Percentiles rank a stretch among this genome's conserved stretches.
Conservation (phyloP, 2,329 filamentous ascomycete species). For the Trichophyton simii region DNA sequence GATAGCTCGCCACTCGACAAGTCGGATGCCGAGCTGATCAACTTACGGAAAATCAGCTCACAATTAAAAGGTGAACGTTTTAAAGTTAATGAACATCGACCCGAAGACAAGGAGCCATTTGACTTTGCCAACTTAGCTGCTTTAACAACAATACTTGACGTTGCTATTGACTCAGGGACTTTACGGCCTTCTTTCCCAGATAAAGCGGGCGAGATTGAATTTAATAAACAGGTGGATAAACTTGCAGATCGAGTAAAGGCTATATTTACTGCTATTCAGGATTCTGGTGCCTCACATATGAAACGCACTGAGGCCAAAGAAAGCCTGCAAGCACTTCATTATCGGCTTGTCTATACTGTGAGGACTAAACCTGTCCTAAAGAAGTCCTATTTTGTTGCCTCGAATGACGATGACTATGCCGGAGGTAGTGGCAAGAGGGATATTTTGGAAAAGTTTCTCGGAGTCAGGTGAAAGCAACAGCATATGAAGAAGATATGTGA, state of each 20-base stretch:
- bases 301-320: constrained; percentile 65
- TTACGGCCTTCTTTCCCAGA: constrained; percentile 17
- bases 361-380: constrained; percentile 50
- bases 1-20: constrained; percentile 20
- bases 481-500: background rate
- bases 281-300: constrained; percentile 60
- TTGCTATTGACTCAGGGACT: constrained; percentile 56
- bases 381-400: constrained; percentile 29
- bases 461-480: background rate
- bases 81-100: constrained; percentile 16
- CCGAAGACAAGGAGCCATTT: constrained; percentile 14
- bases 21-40: constrained; percentile 18
- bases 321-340: constrained; percentile 58
- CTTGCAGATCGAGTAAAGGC: constrained; percentile 48
- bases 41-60: constrained; percentile 21
- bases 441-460: background rate
- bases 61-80: constrained; percentile 23
- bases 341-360: constrained; percentile 58
- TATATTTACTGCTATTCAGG: constrained; percentile 52
- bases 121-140: constrained; percentile 59
- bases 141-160: constrained; percentile 56
- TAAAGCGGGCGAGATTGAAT: constrained; percentile 34
- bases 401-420: background rate
- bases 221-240: constrained; percentile 59
- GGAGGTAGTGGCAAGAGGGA: background rate